phyloP scores from a whole-genome alignment of 495 filamentous ascomycete genomes.

The Penicillium herquei region DNA sequence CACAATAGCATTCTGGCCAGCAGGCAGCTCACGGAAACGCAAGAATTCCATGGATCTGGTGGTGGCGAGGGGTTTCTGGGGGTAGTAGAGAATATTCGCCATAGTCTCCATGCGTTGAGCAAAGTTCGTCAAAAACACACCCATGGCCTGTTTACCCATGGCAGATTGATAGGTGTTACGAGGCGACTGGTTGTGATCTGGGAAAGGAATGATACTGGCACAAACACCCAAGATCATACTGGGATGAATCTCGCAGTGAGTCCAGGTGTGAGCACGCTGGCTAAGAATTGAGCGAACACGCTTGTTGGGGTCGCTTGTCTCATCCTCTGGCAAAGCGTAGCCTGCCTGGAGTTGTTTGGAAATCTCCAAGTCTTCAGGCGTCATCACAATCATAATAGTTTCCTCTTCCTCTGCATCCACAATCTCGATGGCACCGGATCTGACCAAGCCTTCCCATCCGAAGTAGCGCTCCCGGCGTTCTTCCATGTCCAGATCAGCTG shows the following conservation, averaged over 20 bases:
- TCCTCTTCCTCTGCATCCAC: constrained; percentile 98
- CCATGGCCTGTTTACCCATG: constrained; percentile 99
- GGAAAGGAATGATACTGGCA: constrained; percentile 98
- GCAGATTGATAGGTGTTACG: constrained; percentile 99
- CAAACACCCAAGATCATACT: constrained; percentile 98
- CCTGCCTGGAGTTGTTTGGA: constrained; percentile 63
- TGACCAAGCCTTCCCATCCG: constrained; percentile 83
- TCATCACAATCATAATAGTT: constrained; percentile 98
- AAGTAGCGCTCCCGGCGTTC: constrained; percentile 63
- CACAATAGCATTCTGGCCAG: constrained; percentile 97
- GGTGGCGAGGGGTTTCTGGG: constrained; percentile 94
- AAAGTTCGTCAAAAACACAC: constrained; percentile 96
- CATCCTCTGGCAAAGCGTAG: constrained; percentile 59
- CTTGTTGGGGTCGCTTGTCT: constrained; percentile 64
- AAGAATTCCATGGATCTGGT: constrained; percentile 98
- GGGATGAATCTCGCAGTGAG: constrained; percentile 98
- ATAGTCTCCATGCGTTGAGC: constrained; percentile 97
- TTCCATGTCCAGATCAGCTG: constrained; percentile 53
- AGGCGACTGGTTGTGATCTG: constrained; percentile 98
- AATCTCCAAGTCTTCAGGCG: constrained; percentile 86
- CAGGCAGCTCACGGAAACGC: constrained; percentile 94
- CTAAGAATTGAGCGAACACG: constrained; percentile 83
- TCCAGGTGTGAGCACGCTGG: constrained; percentile 81
- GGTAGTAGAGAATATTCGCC: constrained; percentile 98
- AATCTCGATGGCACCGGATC: constrained; percentile 83